Evolutionary conservation across 495 filamentous ascomycete genomes (phyloP), one percentile per base, ranked within the genome.

Genomic region (Acidomyces sp.): DNA sequence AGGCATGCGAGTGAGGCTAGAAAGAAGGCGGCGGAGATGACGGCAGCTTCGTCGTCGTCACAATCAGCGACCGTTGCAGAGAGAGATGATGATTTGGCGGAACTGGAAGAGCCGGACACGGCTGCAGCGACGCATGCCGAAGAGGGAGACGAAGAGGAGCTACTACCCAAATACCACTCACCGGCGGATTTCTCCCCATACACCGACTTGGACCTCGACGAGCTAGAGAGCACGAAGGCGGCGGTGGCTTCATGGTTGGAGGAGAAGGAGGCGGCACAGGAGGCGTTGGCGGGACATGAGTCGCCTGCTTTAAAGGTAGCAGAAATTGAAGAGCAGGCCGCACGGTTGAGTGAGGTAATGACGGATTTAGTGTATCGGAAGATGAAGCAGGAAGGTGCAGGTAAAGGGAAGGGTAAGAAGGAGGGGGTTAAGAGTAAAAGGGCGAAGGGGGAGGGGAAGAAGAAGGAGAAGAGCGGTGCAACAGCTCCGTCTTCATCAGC

Each of bases 291-390:
- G 16, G 58, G 62, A n/a, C 72, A 75, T 4, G 79, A 82, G 23
- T 77, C 90, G 41, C 80, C 85, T 0, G 75, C 74, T 5, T 59
- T 93, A 2, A 63, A 74, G 16, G 59, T 75, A 34, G 74, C 74
- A 51, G 85, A 88, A 13, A 57, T 93, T 17, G 48, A 64, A 25
- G 43, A 32, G 17, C 72, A 72, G 53, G 62, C 72, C 6, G 68
- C 75, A 51, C 65, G 74, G 58, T 61, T 87, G 18, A 71, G 75
- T 53, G 68, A 74, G 36, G 69, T 70, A 4, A 73, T 81, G 30
- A 67, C 81, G 53, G 76, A 82, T 37, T 66, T 87, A 31, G 64
- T 81, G 32, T 69, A 79, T 68, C 79, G 74, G 68, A 77, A 76
- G 52, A 75, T 86, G 49, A 70, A 67, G 34, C 67, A 43, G 26